Conservation (phyloP, 1,139 yeast genomes). For the Candida tropicalis region DNA sequence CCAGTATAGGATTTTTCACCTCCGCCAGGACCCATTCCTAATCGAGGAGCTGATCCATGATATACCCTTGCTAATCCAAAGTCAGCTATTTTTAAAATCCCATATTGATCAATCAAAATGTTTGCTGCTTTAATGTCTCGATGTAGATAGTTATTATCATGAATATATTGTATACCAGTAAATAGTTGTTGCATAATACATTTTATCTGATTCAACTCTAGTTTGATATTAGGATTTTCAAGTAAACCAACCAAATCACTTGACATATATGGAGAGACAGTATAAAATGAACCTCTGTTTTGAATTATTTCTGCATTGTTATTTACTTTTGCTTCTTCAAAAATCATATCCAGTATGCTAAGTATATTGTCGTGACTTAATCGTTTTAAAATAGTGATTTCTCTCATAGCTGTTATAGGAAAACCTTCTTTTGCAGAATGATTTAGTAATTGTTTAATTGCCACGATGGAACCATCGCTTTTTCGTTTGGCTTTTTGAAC, state of each 20-base stretch:
- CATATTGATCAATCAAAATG: constrained; percentile 74
- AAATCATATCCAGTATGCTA: constrained; percentile 80
- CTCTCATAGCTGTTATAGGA: constrained; percentile 95
- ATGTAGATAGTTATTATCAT: constrained; percentile 70
- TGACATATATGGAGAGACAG: constrained; percentile 93
- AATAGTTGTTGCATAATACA: constrained; percentile 81
- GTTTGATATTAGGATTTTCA: constrained; percentile 72
- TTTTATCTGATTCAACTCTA: constrained; percentile 72
- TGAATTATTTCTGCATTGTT: constrained; percentile 36
- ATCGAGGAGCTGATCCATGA: constrained; percentile 68
- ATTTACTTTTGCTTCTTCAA: constrained; percentile 54
- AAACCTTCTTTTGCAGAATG: constrained; percentile 90
- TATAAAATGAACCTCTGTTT: constrained; percentile 64
- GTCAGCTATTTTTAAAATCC: constrained; percentile 84
- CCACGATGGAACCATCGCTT: constrained; percentile 38
- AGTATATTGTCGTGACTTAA: constrained; percentile 72
- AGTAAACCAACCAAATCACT: constrained; percentile 92
- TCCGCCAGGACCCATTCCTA: constrained; percentile 65
- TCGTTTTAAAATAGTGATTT: constrained; percentile 78
- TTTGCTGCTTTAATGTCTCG: constrained; percentile 96
- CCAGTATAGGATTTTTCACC: constrained; percentile 83
- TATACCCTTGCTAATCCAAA: constrained; percentile 88
- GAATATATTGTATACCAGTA: constrained; percentile 80
- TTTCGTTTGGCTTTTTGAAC: constrained; percentile 45
- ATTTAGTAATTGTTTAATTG: constrained; percentile 76